phyloP scores from a whole-genome alignment of 805 yeast species.

The Pichia heedii region DNA sequence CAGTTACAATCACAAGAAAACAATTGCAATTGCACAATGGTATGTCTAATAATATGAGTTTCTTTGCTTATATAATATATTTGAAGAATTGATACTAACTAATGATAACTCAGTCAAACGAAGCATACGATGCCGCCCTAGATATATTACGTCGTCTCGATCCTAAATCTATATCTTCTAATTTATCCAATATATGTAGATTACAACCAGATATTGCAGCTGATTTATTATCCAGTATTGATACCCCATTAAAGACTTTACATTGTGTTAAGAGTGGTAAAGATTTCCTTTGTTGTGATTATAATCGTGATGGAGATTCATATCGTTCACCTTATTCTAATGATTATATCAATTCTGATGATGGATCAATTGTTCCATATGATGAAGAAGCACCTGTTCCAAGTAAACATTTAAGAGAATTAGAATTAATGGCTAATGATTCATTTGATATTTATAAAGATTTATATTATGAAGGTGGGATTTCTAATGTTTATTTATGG shows the following conservation, averaged over 20 bases:
- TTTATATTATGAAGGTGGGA: conserved; percentile 90
- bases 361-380: conserved; percentile 13
- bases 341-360: conserved; percentile 44
- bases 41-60: too few relatives aligned
- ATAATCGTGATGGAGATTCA: conserved; percentile 90
- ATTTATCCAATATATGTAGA: conserved; percentile 40
- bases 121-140: conserved; percentile 65
- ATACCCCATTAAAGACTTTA: conserved; percentile 60
- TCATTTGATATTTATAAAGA: conserved; percentile 91
- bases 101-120: conserved; percentile 24
- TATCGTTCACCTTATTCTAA: conserved; percentile 89
- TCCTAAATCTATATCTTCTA: conserved; percentile 47
- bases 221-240: conserved; percentile 79
- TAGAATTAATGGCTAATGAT: conserved; percentile 78
- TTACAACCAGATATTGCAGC: conserved; percentile 67
- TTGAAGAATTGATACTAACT: too few relatives aligned
- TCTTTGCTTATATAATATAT: too few relatives aligned
- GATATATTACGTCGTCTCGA: conserved; percentile 69
- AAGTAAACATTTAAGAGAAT: conserved; percentile 49
- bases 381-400: conserved; percentile 76
- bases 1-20: too few relatives aligned
- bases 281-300: conserved; percentile 78
- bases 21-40: too few relatives aligned
- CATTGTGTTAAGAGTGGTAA: conserved; percentile 50
- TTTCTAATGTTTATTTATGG: conserved; percentile 87